phyloP scores from a whole-genome alignment of 768 basidiomycete species.

The Kwoniella mangroviensis region DNA sequence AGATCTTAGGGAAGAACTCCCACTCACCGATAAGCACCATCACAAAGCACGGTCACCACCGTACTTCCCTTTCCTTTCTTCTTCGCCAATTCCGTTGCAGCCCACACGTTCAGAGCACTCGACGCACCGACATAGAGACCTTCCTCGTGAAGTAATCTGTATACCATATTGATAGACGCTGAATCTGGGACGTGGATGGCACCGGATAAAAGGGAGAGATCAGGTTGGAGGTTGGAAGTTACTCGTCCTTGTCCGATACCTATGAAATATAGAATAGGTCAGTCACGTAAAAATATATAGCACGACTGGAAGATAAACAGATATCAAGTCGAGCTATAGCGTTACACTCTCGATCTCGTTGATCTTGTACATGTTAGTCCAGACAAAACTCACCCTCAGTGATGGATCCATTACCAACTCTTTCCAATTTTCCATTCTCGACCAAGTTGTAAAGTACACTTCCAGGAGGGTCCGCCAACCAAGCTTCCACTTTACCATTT shows the following conservation, averaged over 20 bases:
- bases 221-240: slow-evolving; percentile 84
- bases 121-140: slow-evolving; percentile 94
- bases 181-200: slow-evolving; percentile 85
- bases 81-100: slow-evolving; percentile 83
- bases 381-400: slow-evolving; percentile 54
- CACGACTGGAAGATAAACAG: no score
- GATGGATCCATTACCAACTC: slow-evolving; percentile 57
- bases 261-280: slow-evolving; percentile 50
- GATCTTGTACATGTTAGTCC: not conserved
- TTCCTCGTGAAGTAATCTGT: slow-evolving; percentile 86
- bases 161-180: slow-evolving; percentile 90
- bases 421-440: slow-evolving; percentile 66
- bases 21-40: slow-evolving; percentile 86
- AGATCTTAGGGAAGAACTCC: not conserved
- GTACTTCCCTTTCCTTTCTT: slow-evolving; percentile 81
- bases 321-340: no score
- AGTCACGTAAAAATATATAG: not conserved
- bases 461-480: slow-evolving; percentile 96
- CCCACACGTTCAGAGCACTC: slow-evolving; percentile 91
- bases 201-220: slow-evolving; percentile 76
- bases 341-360: no score
- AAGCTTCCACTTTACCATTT: slow-evolving; percentile 76
- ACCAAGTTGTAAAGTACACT: slow-evolving; percentile 86
- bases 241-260: slow-evolving; percentile 97
- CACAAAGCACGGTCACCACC: slow-evolving; percentile 86